Percentiles rank a stretch among this genome's conserved stretches.
These are phyloP conservation scores for Cicer chorassanicum DNA, from an alignment of 306 rosid species.

Conservation along the genomic window DNA sequence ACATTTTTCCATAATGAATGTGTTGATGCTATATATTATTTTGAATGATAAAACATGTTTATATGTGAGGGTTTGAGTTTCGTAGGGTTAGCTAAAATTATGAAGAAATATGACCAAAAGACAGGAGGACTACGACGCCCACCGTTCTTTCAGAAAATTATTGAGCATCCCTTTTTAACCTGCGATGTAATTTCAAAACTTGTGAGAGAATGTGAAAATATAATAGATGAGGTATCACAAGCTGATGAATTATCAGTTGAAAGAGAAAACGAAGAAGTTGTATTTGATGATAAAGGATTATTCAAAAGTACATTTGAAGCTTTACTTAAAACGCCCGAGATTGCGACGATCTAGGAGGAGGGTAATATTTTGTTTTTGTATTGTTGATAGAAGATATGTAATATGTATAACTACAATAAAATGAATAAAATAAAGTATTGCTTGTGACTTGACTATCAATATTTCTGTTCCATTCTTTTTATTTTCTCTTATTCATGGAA, in stretches of 20 bases:
- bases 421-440: too few relatives aligned
- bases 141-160: not conserved
- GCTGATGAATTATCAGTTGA: not conserved
- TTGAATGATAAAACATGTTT: not conserved
- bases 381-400: too few relatives aligned
- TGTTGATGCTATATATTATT: too few relatives aligned
- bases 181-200: not conserved
- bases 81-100: not conserved
- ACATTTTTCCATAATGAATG: too few relatives aligned
- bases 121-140: not conserved
- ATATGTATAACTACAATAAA: too few relatives aligned
- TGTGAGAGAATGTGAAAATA: constrained; percentile 10
- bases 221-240: not conserved
- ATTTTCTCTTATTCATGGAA: too few relatives aligned
- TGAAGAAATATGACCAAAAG: constrained; percentile 20
- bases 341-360: not conserved
- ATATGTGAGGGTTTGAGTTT: not conserved
- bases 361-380: not conserved
- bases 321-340: not conserved
- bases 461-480: too few relatives aligned
- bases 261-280: not conserved
- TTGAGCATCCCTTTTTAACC: not conserved
- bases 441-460: too few relatives aligned
- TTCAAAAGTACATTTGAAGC: not conserved
- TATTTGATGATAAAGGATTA: not conserved